Conservation (phyloP, 129 eudicot species). For the Artemisia argyi region DNA sequence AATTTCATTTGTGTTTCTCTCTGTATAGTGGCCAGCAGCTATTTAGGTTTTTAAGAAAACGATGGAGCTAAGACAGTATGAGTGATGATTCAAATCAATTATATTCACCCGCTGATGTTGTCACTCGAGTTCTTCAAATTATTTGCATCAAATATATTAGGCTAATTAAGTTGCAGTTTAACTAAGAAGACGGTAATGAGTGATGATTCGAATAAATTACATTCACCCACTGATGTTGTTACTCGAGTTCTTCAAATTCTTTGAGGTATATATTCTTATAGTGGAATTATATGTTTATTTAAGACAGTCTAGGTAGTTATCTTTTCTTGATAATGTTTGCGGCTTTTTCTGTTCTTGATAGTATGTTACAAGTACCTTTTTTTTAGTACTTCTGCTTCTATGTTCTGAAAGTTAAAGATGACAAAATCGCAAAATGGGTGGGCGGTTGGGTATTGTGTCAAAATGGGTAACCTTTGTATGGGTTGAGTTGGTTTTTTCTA, state of each 20-base stretch:
- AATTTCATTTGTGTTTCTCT: no score
- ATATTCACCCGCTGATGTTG: no score
- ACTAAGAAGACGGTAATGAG: no score
- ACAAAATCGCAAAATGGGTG: no score
- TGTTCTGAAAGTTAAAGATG: background rate
- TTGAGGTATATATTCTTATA: slow-evolving; percentile 43
- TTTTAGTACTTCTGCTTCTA: slow-evolving; percentile 2
- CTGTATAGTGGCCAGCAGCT: no score
- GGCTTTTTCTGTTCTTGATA: slow-evolving; percentile 10
- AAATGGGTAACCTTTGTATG: background rate
- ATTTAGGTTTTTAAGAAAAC: no score
- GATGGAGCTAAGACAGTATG: no score
- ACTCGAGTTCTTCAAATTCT: slow-evolving; percentile 77
- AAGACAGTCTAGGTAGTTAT: slow-evolving; percentile 1
- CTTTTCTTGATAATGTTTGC: slow-evolving; percentile 1
- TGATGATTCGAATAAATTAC: no score
- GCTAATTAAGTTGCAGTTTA: no score
- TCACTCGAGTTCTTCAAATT: no score
- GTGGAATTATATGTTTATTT: slow-evolving; percentile 10
- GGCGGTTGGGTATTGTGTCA: background rate
- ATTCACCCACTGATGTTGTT: slow-evolving; percentile 72
- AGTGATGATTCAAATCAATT: no score
- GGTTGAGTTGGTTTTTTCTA: background rate
- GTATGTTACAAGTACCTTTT: background rate
- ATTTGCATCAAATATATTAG: no score